phyloP scores from a whole-genome alignment of 164 flowering plant genomes.

The Magnolia changhungtana region DNA sequence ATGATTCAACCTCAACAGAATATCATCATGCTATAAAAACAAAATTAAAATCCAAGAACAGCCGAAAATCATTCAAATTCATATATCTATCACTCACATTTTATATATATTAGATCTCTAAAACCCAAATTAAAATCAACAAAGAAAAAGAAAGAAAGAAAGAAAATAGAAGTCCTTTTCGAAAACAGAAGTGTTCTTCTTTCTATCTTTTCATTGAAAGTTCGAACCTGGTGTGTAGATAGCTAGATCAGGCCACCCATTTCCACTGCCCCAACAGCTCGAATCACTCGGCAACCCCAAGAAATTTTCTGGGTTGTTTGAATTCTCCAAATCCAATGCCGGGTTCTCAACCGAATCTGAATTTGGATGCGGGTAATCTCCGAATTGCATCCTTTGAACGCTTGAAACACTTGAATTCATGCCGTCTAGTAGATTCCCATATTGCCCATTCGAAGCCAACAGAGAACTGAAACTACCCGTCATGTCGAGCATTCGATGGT shows the following conservation, averaged over 20 bases:
- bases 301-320: conserved; percentile 27
- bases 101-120: not conserved
- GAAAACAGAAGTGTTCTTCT: no score
- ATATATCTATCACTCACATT: conserved; percentile 1
- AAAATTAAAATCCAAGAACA: not conserved
- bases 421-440: conserved; percentile 36
- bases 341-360: conserved; percentile 17
- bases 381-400: conserved; percentile 19
- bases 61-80: not conserved
- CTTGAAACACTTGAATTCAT: conserved; percentile 24
- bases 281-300: conserved; percentile 34
- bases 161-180: not conserved
- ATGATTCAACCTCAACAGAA: not conserved
- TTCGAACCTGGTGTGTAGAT: conserved; percentile 70
- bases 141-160: not conserved
- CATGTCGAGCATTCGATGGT: conserved; percentile 32
- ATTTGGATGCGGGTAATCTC: conserved; percentile 18
- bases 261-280: conserved; percentile 37
- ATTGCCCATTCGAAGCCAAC: conserved; percentile 34
- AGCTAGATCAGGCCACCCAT: conserved; percentile 76
- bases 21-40: conserved; percentile 1
- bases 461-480: conserved; percentile 37
- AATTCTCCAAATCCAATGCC: conserved; percentile 26
- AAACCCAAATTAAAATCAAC: not conserved
- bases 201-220: conserved; percentile 23